Evolutionary conservation across 495 filamentous ascomycete species (phyloP).

Genomic region (Neurospora terricola): DNA sequence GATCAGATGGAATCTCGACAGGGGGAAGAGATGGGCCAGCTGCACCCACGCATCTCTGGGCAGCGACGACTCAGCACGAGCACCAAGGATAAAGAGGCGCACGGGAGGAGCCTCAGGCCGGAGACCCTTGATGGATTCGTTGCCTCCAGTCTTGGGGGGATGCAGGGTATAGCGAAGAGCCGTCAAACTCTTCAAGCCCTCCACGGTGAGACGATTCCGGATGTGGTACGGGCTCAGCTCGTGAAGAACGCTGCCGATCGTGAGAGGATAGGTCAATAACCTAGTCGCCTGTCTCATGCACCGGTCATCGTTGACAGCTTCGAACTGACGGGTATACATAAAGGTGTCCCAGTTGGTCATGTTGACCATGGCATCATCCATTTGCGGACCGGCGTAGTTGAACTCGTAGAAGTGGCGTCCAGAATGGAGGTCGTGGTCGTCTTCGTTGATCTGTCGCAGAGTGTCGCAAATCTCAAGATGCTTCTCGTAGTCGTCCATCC

Average conservation of each 20-base stretch:
- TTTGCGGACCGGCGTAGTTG: constrained; percentile 74
- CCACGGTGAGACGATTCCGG: constrained; percentile 64
- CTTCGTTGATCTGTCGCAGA: constrained; percentile 86
- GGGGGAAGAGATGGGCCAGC: constrained; percentile 80
- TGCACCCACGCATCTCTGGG: constrained; percentile 92
- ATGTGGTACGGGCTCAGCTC: constrained; percentile 88
- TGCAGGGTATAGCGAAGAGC: constrained; percentile 90
- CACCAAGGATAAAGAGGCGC: constrained; percentile 88
- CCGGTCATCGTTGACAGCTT: constrained; percentile 78
- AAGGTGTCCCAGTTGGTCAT: constrained; percentile 99
- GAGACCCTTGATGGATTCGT: constrained; percentile 64
- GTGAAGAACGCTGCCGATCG: constrained; percentile 81
- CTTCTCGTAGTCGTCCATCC: constrained; percentile 85
- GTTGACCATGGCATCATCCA: constrained; percentile 87
- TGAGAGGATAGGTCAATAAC: constrained; percentile 86
- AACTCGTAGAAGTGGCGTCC: constrained; percentile 92
- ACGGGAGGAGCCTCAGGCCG: constrained; percentile 76
- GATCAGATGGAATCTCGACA: constrained; percentile 67
- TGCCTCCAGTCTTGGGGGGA: constrained; percentile 69
- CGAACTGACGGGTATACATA: constrained; percentile 78
- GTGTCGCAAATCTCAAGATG: constrained; percentile 91
- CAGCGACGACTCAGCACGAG: constrained; percentile 90
- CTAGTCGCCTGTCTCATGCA: constrained; percentile 84
- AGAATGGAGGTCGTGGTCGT: constrained; percentile 88
- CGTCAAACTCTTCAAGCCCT: constrained; percentile 83